Evolutionary conservation across 2,329 filamentous ascomycete species (phyloP).

Genomic region (Aspergillus bombycis): DNA sequence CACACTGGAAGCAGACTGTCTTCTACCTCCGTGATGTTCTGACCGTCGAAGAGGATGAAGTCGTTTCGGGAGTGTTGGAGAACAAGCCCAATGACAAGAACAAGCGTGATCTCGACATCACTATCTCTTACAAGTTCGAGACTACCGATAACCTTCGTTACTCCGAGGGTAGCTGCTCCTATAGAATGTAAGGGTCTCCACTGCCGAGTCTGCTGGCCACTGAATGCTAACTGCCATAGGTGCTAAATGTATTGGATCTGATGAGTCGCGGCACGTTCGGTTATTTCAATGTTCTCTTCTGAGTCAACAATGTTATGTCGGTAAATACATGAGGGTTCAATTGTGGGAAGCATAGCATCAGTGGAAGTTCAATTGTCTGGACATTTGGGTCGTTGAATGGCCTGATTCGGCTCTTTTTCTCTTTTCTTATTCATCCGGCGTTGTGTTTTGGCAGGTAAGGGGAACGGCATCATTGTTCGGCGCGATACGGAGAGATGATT

Average conservation of each 20-base stretch:
- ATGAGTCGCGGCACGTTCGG: constrained; percentile 10
- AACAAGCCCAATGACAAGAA: constrained; percentile 94
- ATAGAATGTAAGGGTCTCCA: constrained; percentile 63
- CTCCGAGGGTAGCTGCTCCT: constrained; percentile 71
- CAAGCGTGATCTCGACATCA: constrained; percentile 90
- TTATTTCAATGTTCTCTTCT: constrained; percentile 21
- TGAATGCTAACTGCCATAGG: constrained; percentile 33
- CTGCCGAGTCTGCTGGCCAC: background rate
- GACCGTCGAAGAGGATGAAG: constrained; percentile 86
- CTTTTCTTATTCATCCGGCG: constrained; percentile 32
- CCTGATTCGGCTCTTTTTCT: constrained; percentile 17
- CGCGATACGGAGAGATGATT: constrained; percentile 45
- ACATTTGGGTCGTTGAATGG: constrained; percentile 25
- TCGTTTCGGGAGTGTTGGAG: constrained; percentile 70
- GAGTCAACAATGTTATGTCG: constrained; percentile 23
- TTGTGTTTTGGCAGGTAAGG: constrained; percentile 42
- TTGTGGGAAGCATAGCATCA: constrained; percentile 36
- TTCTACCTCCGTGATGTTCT: constrained; percentile 95
- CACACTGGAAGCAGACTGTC: constrained; percentile 99
- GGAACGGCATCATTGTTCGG: constrained; percentile 44
- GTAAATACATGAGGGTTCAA: constrained; percentile 25
- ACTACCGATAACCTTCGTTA: constrained; percentile 72
- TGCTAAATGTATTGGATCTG: constrained; percentile 28
- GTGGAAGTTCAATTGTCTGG: constrained; percentile 32
- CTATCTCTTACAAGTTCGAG: constrained; percentile 78